These are phyloP conservation scores for Taiwanofungus camphoratus DNA, from an alignment of 1,284 basidiomycete species.

Conservation along the genomic window DNA sequence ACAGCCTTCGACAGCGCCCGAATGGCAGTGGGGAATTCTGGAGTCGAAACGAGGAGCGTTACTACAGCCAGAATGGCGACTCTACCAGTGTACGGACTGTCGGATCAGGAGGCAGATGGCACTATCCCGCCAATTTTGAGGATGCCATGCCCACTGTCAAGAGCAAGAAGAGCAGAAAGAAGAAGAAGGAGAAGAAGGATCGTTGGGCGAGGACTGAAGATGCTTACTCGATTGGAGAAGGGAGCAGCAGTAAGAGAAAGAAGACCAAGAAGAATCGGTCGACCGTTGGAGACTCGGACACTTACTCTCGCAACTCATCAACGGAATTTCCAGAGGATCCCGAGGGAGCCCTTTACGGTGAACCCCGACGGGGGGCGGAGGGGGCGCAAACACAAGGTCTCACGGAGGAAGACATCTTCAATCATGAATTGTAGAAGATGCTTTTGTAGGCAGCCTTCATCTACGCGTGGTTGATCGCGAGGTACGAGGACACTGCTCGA, in stretches of 20 bases:
- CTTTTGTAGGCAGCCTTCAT: neutral
- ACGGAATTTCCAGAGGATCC: constrained; percentile 66
- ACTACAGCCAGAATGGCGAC: constrained; percentile 47
- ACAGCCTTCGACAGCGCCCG: constrained; percentile 24
- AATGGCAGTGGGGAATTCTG: constrained; percentile 48
- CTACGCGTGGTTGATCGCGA: too few relatives aligned
- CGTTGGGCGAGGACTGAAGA: constrained; percentile 80
- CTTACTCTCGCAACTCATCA: constrained; percentile 39
- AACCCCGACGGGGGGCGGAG: constrained; percentile 19
- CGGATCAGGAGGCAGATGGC: constrained; percentile 57
- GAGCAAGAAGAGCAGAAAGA: constrained; percentile 45
- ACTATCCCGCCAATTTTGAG: constrained; percentile 76
- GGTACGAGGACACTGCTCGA: too few relatives aligned
- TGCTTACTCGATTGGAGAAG: constrained; percentile 54
- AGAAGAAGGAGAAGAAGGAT: constrained; percentile 75
- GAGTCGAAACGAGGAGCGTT: constrained; percentile 67
- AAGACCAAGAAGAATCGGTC: constrained; percentile 44
- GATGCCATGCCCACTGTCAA: constrained; percentile 41
- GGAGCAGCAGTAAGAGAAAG: constrained; percentile 33
- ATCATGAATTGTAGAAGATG: constrained; percentile 38
- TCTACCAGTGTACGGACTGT: constrained; percentile 29
- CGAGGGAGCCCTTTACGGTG: constrained; percentile 58
- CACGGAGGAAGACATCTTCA: constrained; percentile 36
- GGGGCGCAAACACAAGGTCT: constrained; percentile 8
- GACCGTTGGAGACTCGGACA: constrained; percentile 37